Conservation (phyloP, 371 early-diverging fungal species). For the Mucor circinelloides region DNA sequence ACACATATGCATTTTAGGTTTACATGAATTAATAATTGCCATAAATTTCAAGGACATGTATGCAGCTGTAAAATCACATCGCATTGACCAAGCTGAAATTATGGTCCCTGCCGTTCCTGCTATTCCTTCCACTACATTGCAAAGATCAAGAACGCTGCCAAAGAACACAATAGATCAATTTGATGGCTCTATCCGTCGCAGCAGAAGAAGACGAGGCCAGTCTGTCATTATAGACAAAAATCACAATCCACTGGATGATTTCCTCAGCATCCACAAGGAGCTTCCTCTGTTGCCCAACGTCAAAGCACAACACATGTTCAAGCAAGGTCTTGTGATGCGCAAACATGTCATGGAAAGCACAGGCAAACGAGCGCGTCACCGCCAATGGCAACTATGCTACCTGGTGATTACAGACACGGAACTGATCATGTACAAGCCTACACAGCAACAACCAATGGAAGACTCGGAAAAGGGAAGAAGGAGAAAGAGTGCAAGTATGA, state of each 20-base stretch:
- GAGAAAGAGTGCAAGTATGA: constrained; percentile 15
- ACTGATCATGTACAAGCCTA: constrained; percentile 26
- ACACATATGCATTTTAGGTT: neutral
- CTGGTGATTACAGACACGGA: constrained; percentile 26
- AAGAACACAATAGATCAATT: constrained; percentile 4
- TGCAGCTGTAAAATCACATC: constrained; percentile 21
- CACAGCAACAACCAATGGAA: neutral
- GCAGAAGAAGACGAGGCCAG: constrained; percentile 13
- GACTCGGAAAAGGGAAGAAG: neutral
- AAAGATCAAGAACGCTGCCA: constrained; percentile 14
- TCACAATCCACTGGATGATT: neutral
- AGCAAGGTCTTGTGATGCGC: constrained; percentile 35
- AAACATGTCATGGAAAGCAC: constrained; percentile 35
- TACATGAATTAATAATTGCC: constrained; percentile 1
- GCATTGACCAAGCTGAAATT: constrained; percentile 23
- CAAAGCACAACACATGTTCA: neutral
- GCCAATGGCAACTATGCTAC: constrained; percentile 37
- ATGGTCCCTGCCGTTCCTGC: neutral
- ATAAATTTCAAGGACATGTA: constrained; percentile 28
- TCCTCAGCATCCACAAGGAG: neutral
- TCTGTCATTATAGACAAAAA: constrained; percentile 4
- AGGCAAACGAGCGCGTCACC: constrained; percentile 26
- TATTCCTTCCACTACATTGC: neutral
- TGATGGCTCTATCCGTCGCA: neutral
- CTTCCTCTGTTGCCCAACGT: neutral